Percentiles rank a stretch among this genome's conserved stretches.
Evolutionary conservation across 768 basidiomycete species (phyloP).

Genomic region (Phaffia australis): DNA sequence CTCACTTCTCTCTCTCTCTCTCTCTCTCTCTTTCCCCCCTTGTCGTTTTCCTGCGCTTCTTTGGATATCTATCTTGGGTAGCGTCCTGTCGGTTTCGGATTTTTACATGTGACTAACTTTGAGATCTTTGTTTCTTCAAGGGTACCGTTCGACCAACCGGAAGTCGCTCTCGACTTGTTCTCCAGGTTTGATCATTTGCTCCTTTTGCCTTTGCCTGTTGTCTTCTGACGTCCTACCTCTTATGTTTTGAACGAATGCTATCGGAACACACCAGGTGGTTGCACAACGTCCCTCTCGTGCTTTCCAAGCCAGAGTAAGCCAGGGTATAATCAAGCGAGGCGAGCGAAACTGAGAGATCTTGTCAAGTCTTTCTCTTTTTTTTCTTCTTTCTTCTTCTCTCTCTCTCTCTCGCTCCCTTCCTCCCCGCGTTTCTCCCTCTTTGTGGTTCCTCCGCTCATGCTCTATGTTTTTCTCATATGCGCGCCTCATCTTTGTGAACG

Average conservation of each 20-base stretch:
- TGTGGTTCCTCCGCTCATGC: no score
- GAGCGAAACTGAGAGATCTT: no score
- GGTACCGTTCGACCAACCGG: constrained; percentile 84
- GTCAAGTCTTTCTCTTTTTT: no score
- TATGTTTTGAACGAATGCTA: no score
- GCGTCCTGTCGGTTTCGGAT: background rate
- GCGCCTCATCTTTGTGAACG: no score
- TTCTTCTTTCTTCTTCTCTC: no score
- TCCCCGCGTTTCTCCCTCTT: no score
- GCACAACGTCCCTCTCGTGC: constrained; percentile 17
- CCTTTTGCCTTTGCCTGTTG: background rate
- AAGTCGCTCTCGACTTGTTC: constrained; percentile 60
- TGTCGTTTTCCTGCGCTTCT: constrained; percentile 1
- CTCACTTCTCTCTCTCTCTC: background rate
- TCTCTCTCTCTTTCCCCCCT: background rate
- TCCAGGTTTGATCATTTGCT: constrained; percentile 31
- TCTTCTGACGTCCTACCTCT: background rate
- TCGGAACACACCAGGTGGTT: constrained; percentile 4
- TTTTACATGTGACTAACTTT: no score
- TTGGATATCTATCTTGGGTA: background rate
- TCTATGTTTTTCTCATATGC: no score
- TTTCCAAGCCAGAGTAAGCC: constrained; percentile 12
- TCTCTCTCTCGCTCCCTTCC: no score
- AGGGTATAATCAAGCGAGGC: no score
- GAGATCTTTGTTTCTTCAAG: background rate